A percentile compares a stretch with the other conserved stretches of the same genome.
Conservation (phyloP, 2,329 filamentous ascomycete genomes). For the Cryphonectria nitschkei region DNA sequence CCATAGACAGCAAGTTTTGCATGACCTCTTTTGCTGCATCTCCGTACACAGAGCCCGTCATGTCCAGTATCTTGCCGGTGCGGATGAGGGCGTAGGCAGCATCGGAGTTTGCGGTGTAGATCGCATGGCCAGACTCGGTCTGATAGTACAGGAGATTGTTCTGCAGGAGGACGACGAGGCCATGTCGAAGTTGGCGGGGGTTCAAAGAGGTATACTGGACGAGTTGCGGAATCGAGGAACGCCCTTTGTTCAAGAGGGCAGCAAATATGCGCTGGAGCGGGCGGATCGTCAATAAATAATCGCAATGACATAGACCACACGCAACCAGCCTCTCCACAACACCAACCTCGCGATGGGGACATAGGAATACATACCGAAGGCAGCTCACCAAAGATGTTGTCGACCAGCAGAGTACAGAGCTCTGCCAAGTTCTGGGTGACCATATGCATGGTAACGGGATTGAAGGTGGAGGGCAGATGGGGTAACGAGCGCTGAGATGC, state of each 20-base stretch:
- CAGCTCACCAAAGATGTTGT: slow-evolving; percentile 88
- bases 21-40: slow-evolving; percentile 74
- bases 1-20: slow-evolving; percentile 74
- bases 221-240: slow-evolving; percentile 72
- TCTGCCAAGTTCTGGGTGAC: slow-evolving; percentile 75
- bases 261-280: slow-evolving; percentile 76
- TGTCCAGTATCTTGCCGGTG: slow-evolving; percentile 77
- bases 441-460: slow-evolving; percentile 8
- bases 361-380: slow-evolving; percentile 73
- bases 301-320: slow-evolving; percentile 20
- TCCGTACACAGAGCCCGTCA: slow-evolving; percentile 75
- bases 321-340: slow-evolving; percentile 21
- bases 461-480: background rate
- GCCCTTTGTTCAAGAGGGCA: slow-evolving; percentile 76
- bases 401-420: slow-evolving; percentile 87
- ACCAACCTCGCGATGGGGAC: slow-evolving; percentile 26
- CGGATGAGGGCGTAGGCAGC: slow-evolving; percentile 83
- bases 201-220: slow-evolving; percentile 73
- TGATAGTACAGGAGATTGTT: slow-evolving; percentile 83
- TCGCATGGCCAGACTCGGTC: slow-evolving; percentile 65
- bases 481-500: background rate
- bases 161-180: slow-evolving; percentile 82
- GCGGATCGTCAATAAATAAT: slow-evolving; percentile 25
- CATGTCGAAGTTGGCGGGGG: slow-evolving; percentile 77
- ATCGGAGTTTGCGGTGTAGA: slow-evolving; percentile 82